Base-by-base conservation (phyloP, 306 rosid species). In the Castanospermum australe region DNA sequence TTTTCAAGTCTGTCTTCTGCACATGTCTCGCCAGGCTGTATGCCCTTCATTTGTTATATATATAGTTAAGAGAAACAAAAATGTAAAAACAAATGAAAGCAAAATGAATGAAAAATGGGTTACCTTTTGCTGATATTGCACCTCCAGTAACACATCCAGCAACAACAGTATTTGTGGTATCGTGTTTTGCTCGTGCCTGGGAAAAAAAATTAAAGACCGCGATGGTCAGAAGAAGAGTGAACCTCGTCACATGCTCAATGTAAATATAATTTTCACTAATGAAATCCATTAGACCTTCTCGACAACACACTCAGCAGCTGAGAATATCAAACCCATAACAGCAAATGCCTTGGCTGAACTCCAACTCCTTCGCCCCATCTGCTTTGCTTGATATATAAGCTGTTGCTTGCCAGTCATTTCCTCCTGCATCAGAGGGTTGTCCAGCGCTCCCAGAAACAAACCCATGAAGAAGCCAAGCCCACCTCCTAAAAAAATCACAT, bases 141-240 rank as follows among this genome's bases (percentile, higher is more conserved):
- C 97, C 98, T 33, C 99, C 99, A 21, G 99, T 95, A 48, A 55
- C 89, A 81, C 98, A 95, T 55, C 99, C 98, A 61, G 98, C 97
- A 67, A 91, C 92, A 76, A 84, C 90, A 3, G 97, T 95, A 87
- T 91, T 95, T 71, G 97, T 82, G 6, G 45, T 88, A 75, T 92
- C 99, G 28, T 92, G 99, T 80, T 95, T 92, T 11, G 96, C 99
- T 41, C 98, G 89, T 35, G 89, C 92, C 99, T 95, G 84, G 3
- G 56, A 79, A 67, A 41, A 55, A 42, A 68, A 55, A 71, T 54
- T 24, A 32, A 66, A 51, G 44, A 78, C 18, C 30, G 35, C 76
- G 45, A 36, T 38, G 62, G 52, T 12, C 72, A 55, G 66, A 66
- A 67, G 35, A 74, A 51, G 72, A 57, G 60, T 25, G 64, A 75